Conservation (phyloP, 257 asterid species). For the Rubia yunnanensis region DNA sequence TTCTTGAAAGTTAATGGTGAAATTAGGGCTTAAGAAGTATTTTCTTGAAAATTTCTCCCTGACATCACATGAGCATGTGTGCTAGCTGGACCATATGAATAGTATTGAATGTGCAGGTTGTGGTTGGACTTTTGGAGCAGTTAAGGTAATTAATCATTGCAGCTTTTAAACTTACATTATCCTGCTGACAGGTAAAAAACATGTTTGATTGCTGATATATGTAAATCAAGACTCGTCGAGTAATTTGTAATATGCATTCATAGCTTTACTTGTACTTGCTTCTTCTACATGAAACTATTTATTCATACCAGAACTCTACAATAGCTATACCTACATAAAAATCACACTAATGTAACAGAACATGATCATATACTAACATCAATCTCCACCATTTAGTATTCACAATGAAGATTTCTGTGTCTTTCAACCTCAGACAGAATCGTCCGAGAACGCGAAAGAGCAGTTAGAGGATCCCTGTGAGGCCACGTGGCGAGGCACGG, state of each 20-base stretch:
- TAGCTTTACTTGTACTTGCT: slow-evolving; percentile 4
- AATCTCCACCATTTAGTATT: slow-evolving; percentile 22
- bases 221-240: too few species aligned
- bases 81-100: slow-evolving; percentile 22
- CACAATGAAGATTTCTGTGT: slow-evolving; percentile 12
- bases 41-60: slow-evolving; percentile 14
- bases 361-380: slow-evolving; percentile 13
- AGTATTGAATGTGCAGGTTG: neutral
- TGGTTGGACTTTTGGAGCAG: neutral
- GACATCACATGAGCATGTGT: slow-evolving; percentile 19
- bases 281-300: neutral
- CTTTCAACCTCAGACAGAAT: slow-evolving; percentile 34
- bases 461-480: slow-evolving; percentile 72
- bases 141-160: slow-evolving; percentile 19
- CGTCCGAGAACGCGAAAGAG: slow-evolving; percentile 79
- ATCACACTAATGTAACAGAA: slow-evolving; percentile 14
- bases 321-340: slow-evolving; percentile 19
- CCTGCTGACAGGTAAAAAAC: too few species aligned
- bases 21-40: neutral
- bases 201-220: too few species aligned
- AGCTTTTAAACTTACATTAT: slow-evolving; percentile 17
- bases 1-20: slow-evolving; percentile 3
- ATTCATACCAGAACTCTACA: slow-evolving; percentile 23
- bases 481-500: slow-evolving; percentile 35
- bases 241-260: neutral